Evolutionary conservation across 1,139 yeast species (phyloP), one percentile per base, ranked within the genome.

Genomic region (Candida sp.): DNA sequence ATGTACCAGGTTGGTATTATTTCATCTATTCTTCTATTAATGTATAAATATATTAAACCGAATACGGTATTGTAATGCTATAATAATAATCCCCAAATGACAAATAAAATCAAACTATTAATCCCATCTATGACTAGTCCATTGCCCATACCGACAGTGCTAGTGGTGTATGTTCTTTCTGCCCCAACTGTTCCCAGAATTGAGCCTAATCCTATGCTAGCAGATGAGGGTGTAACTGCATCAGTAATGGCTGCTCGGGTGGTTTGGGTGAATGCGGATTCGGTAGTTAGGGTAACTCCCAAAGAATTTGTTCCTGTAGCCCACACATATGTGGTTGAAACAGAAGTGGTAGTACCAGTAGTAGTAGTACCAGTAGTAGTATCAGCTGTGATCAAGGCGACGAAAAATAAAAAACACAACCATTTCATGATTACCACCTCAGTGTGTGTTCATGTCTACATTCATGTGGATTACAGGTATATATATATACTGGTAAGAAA

Each of bases 161-260:
- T 19, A 8, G 22, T 36, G 11, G 27, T 5, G 5, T 37, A 37
- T 1, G 55, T 47, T 54, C 80, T 70, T 7, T 74, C 58, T 0
- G 63, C 60, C 3, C 90, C 91, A 5, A 83, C 76, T 0, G 68
- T 53, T 1, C 88, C 89, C 1, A 69, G 51, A 32, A 80, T 57
- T 1, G 77, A 61, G 1, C 87, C 87, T 39, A 83, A 56, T 0
- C 87, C 87, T 22, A 53, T 45, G 0, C 85, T 61, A 39, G 57
- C 57, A 0, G 73, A 47, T 3, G 70, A 56, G 1, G 67, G 48
- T 0, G 62, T 63, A 2, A 73, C 56, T 0, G 73, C 57, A 1
- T 70, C 68, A 4, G 55, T 43, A 41, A 48, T 56, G 33, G 59
- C 41, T 15, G 55, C 35, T 19, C 55, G 34, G 51, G 83, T 83